A percentile compares a stretch with the other conserved stretches of the same genome.
Evolutionary conservation across 176 grass and related monocot species (phyloP).

Genomic region (Microstegium vimineum): DNA sequence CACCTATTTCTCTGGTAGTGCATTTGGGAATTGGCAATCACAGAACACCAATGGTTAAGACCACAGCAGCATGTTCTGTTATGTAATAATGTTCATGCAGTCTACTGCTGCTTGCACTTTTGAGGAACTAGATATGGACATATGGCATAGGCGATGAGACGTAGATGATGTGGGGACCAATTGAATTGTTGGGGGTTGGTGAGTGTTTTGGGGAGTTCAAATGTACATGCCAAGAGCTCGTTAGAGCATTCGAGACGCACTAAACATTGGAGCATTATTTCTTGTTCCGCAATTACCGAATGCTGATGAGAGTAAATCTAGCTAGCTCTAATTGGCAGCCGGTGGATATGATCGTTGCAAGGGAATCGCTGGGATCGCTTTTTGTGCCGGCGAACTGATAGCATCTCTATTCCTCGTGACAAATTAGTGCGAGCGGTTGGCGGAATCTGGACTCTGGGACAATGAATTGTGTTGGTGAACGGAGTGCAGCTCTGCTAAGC

Average conservation of each 20-base stretch:
- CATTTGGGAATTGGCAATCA: neutral
- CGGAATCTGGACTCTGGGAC: slow-evolving; percentile 18
- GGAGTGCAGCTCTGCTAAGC: slow-evolving; percentile 18
- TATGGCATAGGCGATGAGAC: neutral
- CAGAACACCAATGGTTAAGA: neutral
- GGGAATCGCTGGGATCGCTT: neutral
- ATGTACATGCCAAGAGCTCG: neutral
- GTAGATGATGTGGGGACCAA: neutral
- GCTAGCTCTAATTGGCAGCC: neutral
- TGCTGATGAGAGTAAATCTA: neutral
- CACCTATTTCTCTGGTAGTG: neutral
- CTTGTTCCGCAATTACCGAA: neutral
- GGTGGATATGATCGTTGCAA: neutral
- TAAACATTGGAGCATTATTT: neutral
- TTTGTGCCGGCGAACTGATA: neutral
- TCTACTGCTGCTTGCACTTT: neutral
- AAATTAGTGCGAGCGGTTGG: slow-evolving; percentile 1
- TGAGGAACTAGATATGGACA: neutral
- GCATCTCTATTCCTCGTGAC: neutral
- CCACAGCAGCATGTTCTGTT: neutral
- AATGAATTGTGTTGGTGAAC: neutral
- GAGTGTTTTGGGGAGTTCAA: neutral
- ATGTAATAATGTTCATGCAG: neutral
- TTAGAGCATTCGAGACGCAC: neutral
- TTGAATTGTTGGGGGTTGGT: neutral